Conservation (phyloP, 1,139 yeast genomes). For the Yamadazyma conglobata region DNA sequence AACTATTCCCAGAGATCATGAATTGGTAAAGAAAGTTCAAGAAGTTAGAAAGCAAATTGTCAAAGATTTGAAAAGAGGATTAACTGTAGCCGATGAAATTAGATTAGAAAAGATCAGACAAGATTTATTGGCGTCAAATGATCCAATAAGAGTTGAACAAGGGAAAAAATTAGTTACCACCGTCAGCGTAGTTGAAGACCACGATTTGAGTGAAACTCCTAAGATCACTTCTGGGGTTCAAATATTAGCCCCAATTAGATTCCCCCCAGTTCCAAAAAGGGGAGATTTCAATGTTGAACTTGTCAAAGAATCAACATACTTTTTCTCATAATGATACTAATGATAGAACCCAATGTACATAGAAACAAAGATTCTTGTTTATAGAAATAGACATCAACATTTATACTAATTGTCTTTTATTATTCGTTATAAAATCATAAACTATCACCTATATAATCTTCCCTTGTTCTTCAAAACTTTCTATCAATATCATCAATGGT, state of each 20-base stretch:
- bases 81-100: slow-evolving; percentile 72
- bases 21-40: slow-evolving; percentile 50
- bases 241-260: slow-evolving; percentile 56
- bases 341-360: slow-evolving; percentile 2
- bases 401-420: no score
- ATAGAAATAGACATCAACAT: slow-evolving; percentile 2
- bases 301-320: slow-evolving; percentile 73
- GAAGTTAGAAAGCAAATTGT: slow-evolving; percentile 49
- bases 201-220: slow-evolving; percentile 27
- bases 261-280: slow-evolving; percentile 75
- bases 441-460: slow-evolving; percentile 55
- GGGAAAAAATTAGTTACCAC: slow-evolving; percentile 70
- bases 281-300: slow-evolving; percentile 81
- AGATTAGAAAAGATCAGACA: slow-evolving; percentile 66
- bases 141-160: slow-evolving; percentile 44
- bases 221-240: slow-evolving; percentile 27
- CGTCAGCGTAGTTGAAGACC: slow-evolving; percentile 57
- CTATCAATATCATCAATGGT: slow-evolving; percentile 76
- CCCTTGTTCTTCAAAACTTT: slow-evolving; percentile 79
- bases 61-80: slow-evolving; percentile 50
- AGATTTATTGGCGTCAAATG: slow-evolving; percentile 49
- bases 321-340: slow-evolving; percentile 48
- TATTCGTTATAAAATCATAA: no score
- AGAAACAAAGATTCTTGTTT: slow-evolving; percentile 1
- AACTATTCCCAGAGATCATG: slow-evolving; percentile 50